Evolutionary conservation across 495 filamentous ascomycete species (phyloP), one percentile per base, ranked within the genome.

Genomic region (Mycothermus thermophilus): DNA sequence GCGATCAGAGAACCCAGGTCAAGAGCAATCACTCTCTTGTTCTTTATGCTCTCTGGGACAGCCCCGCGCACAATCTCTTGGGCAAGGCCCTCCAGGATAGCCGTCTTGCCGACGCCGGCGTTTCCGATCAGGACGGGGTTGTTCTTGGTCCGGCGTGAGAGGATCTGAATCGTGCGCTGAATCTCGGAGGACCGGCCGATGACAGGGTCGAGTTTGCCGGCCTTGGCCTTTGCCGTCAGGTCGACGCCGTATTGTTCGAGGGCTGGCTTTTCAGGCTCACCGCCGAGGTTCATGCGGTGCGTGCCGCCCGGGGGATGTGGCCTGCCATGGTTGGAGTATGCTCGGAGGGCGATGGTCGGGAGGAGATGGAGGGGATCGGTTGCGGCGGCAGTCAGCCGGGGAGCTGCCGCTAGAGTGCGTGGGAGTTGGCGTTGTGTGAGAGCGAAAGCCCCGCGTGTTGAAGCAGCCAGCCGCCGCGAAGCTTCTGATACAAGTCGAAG

Each of bases 11-110:
- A 81, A 2, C 90, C 90, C 0, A 97, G 64, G 46, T 97, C 90
- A 34, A 96, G 56, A 8, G 78, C 66, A 35, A 96, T 71, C 9
- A 97, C 90, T 23, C 75, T 67, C 54, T 96, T 97, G 43, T 93
- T 77, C 59, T 95, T 94, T 60, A 97, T 81, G 48, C 83, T 93
- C 56, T 96, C 90, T 0, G 90, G 90, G 2, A 97, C 88, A 61
- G 93, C 88, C 0, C 90, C 90, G 40, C 72, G 69, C 2, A 93
- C 81, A 52, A 97, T 96, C 23, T 88, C 67, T 54, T 88, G 78
- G 16, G 90, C 87, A 41, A 97, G 61, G 1, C 90, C 90, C 60
- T 97, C 90, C 8, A 97, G 52, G 19, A 96, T 81, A 1, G 90
- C 90, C 1, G 90, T 97, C 58, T 97, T 97, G 30, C 90, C 90